Percentiles rank a stretch among this genome's conserved stretches.
These are phyloP conservation scores for Metschnikowia kunwiensis DNA, from an alignment of 805 yeast genomes.

Conservation along the genomic window DNA sequence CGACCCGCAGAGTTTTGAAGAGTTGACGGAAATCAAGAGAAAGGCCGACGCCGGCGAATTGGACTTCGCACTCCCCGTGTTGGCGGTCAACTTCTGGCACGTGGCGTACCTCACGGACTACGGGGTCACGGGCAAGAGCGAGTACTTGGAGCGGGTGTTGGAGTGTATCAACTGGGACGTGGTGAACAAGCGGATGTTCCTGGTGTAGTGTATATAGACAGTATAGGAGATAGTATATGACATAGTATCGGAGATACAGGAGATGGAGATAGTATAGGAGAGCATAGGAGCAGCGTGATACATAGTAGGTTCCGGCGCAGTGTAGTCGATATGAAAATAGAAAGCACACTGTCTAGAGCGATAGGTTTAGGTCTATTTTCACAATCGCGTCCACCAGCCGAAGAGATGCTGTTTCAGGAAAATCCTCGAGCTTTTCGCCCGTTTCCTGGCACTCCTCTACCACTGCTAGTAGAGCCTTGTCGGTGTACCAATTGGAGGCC, in stretches of 20 bases:
- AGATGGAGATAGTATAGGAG: too few species aligned
- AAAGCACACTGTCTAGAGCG: too few species aligned
- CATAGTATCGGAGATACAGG: too few species aligned
- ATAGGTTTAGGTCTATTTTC: slow-evolving; percentile 3
- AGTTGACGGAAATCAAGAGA: slow-evolving; percentile 42
- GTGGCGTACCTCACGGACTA: slow-evolving; percentile 82
- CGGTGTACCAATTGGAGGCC: slow-evolving; percentile 38
- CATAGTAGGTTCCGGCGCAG: too few species aligned
- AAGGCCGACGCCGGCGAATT: slow-evolving; percentile 39
- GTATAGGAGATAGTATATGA: too few species aligned
- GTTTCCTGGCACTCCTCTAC: slow-evolving; percentile 29
- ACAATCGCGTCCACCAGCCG: slow-evolving; percentile 5
- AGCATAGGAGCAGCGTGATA: too few species aligned
- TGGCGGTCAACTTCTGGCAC: slow-evolving; percentile 85
- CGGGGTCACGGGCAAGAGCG: slow-evolving; percentile 70
- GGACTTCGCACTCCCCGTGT: slow-evolving; percentile 69
- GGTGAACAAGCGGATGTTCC: slow-evolving; percentile 51
- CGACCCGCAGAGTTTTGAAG: slow-evolving; percentile 50
- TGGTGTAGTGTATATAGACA: slow-evolving; percentile 26
- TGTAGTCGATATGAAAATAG: too few species aligned
- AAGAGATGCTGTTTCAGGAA: neutral
- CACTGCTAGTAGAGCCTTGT: slow-evolving; percentile 25
- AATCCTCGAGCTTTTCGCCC: slow-evolving; percentile 11
- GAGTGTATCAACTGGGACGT: slow-evolving; percentile 82
- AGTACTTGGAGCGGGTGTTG: slow-evolving; percentile 73